Percentiles rank a stretch among this genome's conserved stretches.
Conservation (phyloP, 2,329 filamentous ascomycete genomes). For the Trichocomaceae sp. region DNA sequence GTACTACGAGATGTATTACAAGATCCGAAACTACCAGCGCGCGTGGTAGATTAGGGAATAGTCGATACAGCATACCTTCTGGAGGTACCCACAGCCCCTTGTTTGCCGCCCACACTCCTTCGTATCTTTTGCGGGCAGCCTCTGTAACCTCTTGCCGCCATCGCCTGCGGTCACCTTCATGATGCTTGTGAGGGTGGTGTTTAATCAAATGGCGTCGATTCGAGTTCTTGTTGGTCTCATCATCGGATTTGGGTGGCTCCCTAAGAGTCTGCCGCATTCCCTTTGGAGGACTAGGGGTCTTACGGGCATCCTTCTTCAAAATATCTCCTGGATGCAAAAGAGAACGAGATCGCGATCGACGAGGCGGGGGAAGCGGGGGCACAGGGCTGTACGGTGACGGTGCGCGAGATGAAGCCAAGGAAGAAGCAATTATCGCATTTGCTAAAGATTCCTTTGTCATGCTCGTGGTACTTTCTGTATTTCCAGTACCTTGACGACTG, state of each 20-base stretch:
- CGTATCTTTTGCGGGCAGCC: conserved; percentile 43
- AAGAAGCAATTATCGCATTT: conserved; percentile 44
- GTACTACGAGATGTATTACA: conserved; percentile 42
- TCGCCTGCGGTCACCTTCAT: conserved; percentile 42
- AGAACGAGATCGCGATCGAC: conserved; percentile 31
- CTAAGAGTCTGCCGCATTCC: conserved; percentile 40
- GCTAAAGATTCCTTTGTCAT: conserved; percentile 36
- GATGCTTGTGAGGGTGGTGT: conserved; percentile 44
- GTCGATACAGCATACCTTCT: conserved; percentile 11
- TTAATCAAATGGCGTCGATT: conserved; percentile 30
- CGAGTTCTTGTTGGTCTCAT: conserved; percentile 25
- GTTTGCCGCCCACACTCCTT: conserved; percentile 47
- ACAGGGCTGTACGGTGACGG: conserved; percentile 32
- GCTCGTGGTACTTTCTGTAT: conserved; percentile 18
- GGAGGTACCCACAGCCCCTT: conserved; percentile 34
- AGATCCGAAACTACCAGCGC: conserved; percentile 28
- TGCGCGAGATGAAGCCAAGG: conserved; percentile 38
- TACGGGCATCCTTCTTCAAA: conserved; percentile 25
- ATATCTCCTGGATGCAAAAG: conserved; percentile 29
- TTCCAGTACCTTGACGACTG: conserved; percentile 19
- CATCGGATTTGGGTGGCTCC: conserved; percentile 29
- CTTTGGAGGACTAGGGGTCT: conserved; percentile 31
- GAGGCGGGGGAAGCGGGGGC: conserved; percentile 35
- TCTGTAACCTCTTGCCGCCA: conserved; percentile 41
- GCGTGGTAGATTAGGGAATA: conserved; percentile 15